Percentiles rank a stretch among this genome's conserved stretches.
phyloP scores from a whole-genome alignment of 176 grass and related monocot genomes.

The Canna indica region DNA sequence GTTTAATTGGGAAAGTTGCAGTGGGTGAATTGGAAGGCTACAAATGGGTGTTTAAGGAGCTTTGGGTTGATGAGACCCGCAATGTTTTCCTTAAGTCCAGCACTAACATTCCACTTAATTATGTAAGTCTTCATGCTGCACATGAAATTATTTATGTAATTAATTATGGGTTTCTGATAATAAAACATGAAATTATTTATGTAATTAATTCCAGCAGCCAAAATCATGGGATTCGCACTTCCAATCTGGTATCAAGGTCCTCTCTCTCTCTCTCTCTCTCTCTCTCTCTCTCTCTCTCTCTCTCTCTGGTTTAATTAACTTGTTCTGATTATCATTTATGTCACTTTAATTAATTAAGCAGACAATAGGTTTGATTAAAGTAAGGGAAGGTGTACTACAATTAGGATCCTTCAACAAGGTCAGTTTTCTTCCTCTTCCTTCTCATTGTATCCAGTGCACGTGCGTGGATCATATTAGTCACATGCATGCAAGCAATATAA shows the following conservation, averaged over 20 bases:
- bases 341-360: too few relatives aligned
- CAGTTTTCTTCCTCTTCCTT: background rate
- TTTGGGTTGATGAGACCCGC: conserved; percentile 49
- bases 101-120: too few relatives aligned
- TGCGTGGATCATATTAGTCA: too few relatives aligned
- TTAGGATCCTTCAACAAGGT: conserved; percentile 88
- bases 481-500: too few relatives aligned
- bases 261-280: background rate
- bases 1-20: conserved; percentile 87
- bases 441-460: too few relatives aligned
- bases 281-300: too few relatives aligned
- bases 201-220: conserved; percentile 39
- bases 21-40: conserved; percentile 92
- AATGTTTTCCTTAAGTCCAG: conserved; percentile 30
- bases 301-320: too few relatives aligned
- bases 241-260: conserved; percentile 78
- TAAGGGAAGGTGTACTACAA: conserved; percentile 88
- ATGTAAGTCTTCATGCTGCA: too few relatives aligned
- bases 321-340: too few relatives aligned
- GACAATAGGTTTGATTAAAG: conserved; percentile 82
- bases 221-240: conserved; percentile 96
- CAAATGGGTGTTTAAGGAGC: conserved; percentile 90
- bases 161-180: too few relatives aligned
- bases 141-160: too few relatives aligned
- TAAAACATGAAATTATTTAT: background rate